A percentile compares a stretch with the other conserved stretches of the same genome.
Evolutionary conservation across 768 basidiomycete species (phyloP).

Genomic region (Lentinula guzmanii): DNA sequence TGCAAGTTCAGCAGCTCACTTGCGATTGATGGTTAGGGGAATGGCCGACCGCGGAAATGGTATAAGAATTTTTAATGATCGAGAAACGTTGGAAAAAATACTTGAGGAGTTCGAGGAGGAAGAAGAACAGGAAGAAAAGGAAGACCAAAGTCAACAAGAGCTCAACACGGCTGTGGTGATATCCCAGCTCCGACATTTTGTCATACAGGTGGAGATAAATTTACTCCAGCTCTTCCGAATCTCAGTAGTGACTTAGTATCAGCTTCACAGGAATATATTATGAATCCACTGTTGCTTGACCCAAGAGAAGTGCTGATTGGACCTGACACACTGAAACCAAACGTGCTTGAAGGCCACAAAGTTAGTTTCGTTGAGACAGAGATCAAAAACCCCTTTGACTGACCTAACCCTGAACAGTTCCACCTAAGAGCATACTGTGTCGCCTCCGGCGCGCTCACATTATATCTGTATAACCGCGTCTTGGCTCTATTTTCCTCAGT

Average conservation of each 20-base stretch:
- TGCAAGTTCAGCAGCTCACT: neutral
- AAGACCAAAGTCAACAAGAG: conserved; percentile 25
- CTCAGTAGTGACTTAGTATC: neutral
- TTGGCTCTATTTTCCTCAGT: conserved; percentile 84
- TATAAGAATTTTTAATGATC: conserved; percentile 82
- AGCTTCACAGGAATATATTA: conserved; percentile 76
- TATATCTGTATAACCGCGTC: conserved; percentile 78
- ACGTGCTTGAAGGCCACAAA: conserved; percentile 47
- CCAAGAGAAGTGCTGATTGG: conserved; percentile 38
- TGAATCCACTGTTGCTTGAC: conserved; percentile 72
- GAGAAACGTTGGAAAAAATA: conserved; percentile 63
- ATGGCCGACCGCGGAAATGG: conserved; percentile 98
- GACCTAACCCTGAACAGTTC: conserved; percentile 50
- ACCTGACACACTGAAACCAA: conserved; percentile 11
- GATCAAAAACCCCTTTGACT: neutral
- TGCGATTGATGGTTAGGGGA: conserved; percentile 34
- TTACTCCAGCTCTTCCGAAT: neutral
- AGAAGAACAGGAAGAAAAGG: conserved; percentile 26
- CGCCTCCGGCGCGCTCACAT: conserved; percentile 65
- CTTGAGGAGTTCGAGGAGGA: conserved; percentile 73
- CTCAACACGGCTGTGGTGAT: conserved; percentile 57
- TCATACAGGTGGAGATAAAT: conserved; percentile 68
- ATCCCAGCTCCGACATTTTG: conserved; percentile 91
- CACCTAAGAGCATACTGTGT: conserved; percentile 90
- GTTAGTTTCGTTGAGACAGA: conserved; percentile 27